Evolutionary conservation across 2,329 filamentous ascomycete species (phyloP), one percentile per base, ranked within the genome.

Genomic region (Xylaria sp.): DNA sequence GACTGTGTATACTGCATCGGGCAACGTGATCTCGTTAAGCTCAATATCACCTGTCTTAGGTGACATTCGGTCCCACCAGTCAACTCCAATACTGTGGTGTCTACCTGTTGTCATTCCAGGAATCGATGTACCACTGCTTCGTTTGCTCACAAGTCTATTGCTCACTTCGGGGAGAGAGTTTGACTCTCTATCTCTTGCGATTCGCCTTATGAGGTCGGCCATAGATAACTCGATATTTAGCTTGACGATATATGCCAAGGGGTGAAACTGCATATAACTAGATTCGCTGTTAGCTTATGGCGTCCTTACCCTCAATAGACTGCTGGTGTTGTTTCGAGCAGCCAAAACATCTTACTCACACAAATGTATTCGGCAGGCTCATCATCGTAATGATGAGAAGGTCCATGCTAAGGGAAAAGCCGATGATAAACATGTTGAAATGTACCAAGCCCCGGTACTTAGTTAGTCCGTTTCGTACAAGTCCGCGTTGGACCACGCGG

Each of bases 161-260:
- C 44, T 57, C 25, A 17, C 20, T 0, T 29, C 5, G 9, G 33
- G 4, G 17, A 50, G 29, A 1, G 38, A 25, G 10, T 20, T 13
- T 5, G 38, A 1, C 10, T 57, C 22, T 27, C n/a, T 63, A 25
- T 11, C 47, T 50, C 31, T 65, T 22, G 62, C 62, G 53, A 82
- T 76, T 58, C 79, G 80, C 42, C 75, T 80, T 68, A 86, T 86
- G 27, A 86, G 80, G 39, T 82, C 81, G 56, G 84, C 83, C 83
- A 86, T 85, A 13, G 81, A 81, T 80, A 86, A 82, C 71, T 86
- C 84, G 68, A 86, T 86, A 69, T 86, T 83, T 42, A 86, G 78
- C 63, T 86, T 86, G 53, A 85, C 82, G n/a, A 82, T 79, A 69
- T 85, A 86, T 13, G 83, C 83, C 3, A 86, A 76, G 0, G 84